A percentile compares a stretch with the other conserved stretches of the same genome.
Evolutionary conservation across 306 rosid genomes (phyloP).

Genomic region (Rosa lucieae): DNA sequence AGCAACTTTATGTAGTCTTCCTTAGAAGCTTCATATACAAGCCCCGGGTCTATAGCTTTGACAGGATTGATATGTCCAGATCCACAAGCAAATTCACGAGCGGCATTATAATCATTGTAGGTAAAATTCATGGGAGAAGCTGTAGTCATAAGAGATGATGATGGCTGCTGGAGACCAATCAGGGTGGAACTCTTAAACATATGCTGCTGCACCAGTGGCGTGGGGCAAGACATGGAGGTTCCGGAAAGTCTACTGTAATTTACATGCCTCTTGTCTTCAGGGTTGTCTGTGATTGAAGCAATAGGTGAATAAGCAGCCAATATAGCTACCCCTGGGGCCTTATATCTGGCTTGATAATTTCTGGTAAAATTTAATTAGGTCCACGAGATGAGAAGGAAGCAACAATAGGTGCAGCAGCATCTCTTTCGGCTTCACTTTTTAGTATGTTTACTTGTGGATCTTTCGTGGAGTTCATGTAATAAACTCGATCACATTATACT

Average conservation of each 20-base stretch:
- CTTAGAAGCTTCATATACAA: slow-evolving; percentile 3
- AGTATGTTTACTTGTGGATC: slow-evolving; percentile 24
- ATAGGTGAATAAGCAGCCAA: slow-evolving; percentile 33
- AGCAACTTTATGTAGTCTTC: slow-evolving; percentile 24
- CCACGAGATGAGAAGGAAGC: slow-evolving; percentile 45
- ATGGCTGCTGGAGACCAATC: slow-evolving; percentile 45
- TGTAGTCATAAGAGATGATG: slow-evolving; percentile 39
- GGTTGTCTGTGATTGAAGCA: not conserved
- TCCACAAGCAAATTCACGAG: slow-evolving; percentile 23
- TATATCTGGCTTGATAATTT: slow-evolving; percentile 39
- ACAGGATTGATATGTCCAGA: slow-evolving; percentile 24
- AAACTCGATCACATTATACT: no score
- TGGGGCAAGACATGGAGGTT: slow-evolving; percentile 52
- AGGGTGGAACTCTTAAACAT: slow-evolving; percentile 36
- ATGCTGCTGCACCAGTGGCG: slow-evolving; percentile 32
- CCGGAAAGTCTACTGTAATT: slow-evolving; percentile 27
- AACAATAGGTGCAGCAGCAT: slow-evolving; percentile 26
- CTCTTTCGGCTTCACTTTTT: slow-evolving; percentile 21
- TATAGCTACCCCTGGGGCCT: slow-evolving; percentile 42
- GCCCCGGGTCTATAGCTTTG: slow-evolving; percentile 17
- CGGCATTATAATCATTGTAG: not conserved
- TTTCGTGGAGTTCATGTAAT: slow-evolving; percentile 1
- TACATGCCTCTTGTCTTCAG: slow-evolving; percentile 10
- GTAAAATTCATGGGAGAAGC: slow-evolving; percentile 26
- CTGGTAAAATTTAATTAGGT: slow-evolving; percentile 26